Evolutionary conservation across 129 eudicot species (phyloP), one percentile per base, ranked within the genome.

Genomic region (Glebionis coronaria): DNA sequence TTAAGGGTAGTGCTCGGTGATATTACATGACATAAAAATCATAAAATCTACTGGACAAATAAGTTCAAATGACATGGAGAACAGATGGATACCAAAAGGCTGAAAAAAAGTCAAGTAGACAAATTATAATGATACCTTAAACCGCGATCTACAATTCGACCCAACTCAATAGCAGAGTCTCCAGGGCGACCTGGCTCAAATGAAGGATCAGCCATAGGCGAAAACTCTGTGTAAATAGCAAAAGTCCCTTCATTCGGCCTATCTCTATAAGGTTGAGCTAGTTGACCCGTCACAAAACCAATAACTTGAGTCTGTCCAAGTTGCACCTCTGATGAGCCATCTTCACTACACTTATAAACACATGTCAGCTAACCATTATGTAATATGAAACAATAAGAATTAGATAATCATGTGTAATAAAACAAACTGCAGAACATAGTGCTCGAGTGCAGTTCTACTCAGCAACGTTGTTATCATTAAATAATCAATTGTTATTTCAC

Each of bases 121-220:
- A 29, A 57, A n/a, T n/a, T 29, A 31, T n/a, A 56, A 1, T 4
- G 44, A 53, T 66, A 90, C 98, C 98, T 92, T 70, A 92, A 80
- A 52, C 98, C 98, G 76, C 96, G 95, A 80, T 92, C 98, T 6
- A 88, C 74, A 38, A 92, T 82, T 55, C 90, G 91, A 10, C 96
- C 98, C 73, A 92, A 76, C 72, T 92, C 98, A 58, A 92, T 89
- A 35, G 98, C 89, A 69, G 82, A 69, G 46, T 92, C 96, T 38
- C 91, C 91, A 29, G 96, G 98, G 49, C 96, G 91, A 61, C 96
- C 98, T 3, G 80, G 77, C 81, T 92, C 98, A 86, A 85, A 92
- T 14, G 92, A 86, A 61, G 92, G 96, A 84, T 92, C 98, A 38
- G 98, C 98, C 98, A 92, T 88, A 3, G 98, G 96, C 9, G 98